Base-by-base conservation (phyloP, 2,329 filamentous ascomycete species). In the Colletotrichum limetticola region DNA sequence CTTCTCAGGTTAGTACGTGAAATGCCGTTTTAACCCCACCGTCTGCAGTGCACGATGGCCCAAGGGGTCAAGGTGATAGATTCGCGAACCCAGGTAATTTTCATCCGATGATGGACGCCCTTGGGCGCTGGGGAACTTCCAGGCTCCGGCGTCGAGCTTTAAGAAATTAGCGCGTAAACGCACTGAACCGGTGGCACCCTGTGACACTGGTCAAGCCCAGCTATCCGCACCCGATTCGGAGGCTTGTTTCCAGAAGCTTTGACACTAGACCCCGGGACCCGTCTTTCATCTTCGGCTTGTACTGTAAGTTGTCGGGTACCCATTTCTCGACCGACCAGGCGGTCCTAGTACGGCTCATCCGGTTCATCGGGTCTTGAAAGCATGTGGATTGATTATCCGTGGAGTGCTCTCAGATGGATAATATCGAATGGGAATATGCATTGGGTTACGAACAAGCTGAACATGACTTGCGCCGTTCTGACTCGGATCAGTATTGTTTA, bases 241-340 rank as follows among this genome's bases (percentile, higher is more conserved):
- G 16, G 35, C 59, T 24, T 24, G 63, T 46, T 52, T 60, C 69
- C 69, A 12, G n/a, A 69, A 69, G 70, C 55, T 69, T 63, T 59
- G 70, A 55, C 66, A 37, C 65, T 32, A 46, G 56, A 65, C 60
- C 66, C 60, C 55, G 37, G 70, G 53, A 64, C 53, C 65, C 66
- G 37, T 68, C 59, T 28, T 46, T 59, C 59, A 26, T 22, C 19
- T 6, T 63, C 56, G 56, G 68, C 37, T 42, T 19, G 37, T 42
- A 42, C 5, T 32, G 30, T 32, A 32, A 32, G 14, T 19, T 19
- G 37, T 32, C 53, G 30, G 57, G 60, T 52, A 32, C 24, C 63
- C 63, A 61, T 57, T 57, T 67, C 16, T 42, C 24, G 52, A 52
- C 58, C 37, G 37, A 46, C 37, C 59, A 63, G 59, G 59, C 42